These are phyloP conservation scores for Cladophialophora yegresii DNA, from an alignment of 2,329 filamentous ascomycete genomes.

Conservation along the genomic window DNA sequence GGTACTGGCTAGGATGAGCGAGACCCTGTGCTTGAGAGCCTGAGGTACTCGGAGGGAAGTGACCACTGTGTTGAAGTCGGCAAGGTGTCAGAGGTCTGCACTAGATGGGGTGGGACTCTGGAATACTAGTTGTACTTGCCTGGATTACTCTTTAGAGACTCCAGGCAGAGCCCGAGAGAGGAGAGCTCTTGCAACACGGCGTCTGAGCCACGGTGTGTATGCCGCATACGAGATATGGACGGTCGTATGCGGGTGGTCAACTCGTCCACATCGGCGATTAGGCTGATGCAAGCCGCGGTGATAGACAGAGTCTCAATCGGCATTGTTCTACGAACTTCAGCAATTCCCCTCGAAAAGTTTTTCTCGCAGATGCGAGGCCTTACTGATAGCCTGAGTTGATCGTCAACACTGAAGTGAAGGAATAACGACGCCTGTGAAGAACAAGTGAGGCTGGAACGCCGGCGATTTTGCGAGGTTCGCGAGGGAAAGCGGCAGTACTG, in stretches of 20 bases:
- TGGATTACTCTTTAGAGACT: neutral
- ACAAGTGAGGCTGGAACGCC: neutral
- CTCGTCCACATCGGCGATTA: neutral
- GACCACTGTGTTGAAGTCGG: neutral
- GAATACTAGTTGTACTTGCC: neutral
- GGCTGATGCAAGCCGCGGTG: neutral
- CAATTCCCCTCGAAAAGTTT: neutral
- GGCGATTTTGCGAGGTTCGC: neutral
- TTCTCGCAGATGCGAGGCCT: neutral
- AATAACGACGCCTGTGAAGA: neutral
- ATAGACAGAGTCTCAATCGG: neutral
- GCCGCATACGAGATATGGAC: neutral
- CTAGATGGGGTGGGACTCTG: neutral
- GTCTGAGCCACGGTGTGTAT: neutral
- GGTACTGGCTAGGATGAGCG: neutral
- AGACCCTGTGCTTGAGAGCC: neutral
- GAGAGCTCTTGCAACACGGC: neutral
- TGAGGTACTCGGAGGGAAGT: neutral
- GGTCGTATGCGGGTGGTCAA: neutral
- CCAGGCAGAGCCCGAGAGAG: neutral
- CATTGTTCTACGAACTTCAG: neutral
- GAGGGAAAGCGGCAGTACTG: neutral
- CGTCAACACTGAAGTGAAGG: neutral
- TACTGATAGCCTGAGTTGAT: neutral
- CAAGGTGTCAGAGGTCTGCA: neutral